Base-by-base conservation (phyloP, 2,329 filamentous ascomycete species). In the Neoscytalidium dimidiatum region DNA sequence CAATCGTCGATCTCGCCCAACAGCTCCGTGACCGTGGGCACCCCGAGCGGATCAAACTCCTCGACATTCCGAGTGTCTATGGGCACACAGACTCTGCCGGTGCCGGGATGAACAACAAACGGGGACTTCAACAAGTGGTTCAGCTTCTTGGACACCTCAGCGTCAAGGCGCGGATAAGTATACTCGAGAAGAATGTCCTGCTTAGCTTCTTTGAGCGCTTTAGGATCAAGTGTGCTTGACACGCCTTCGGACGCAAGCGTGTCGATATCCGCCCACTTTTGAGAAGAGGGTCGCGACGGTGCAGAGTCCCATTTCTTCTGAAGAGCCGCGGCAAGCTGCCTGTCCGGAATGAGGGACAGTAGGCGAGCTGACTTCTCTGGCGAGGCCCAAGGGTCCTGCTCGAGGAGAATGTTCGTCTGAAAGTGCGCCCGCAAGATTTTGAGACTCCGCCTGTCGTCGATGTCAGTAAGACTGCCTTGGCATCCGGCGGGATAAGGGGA, bases 51-150 rank as follows among this genome's bases (percentile, higher is more conserved):
- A 74, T 98, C 92, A 72, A 99, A 99, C 3, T 89, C 85, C 56
- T 95, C 92, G 0, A 94, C 85, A 4, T 80, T 83, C 38, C 82
- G 81, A 1, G 88, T 86, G 75, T 98, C 92, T 72, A 99, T 98
- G 1, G 95, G 95, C 60, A 99, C 95, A 81, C 95, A 99, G 6
- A 99, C 92, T 63, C 94, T 83, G 0, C 95, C 94, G 0, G 95
- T 99, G 19, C 93, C 93, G 0, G 95, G 95, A 76, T 99, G 95
- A 41, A 99, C 90, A 67, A 97, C 94, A 74, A 99, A 99, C 0
- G 95, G 95, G 67, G 90, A 94, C 77, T 99, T 99, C 71, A 99
- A 88, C 84, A 99, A 87, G 85, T 99, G 95, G 81, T 97, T 98
- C 65, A 96, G 87, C 77, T 97, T 97, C 83, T 98, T 98, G 74